Evolutionary conservation across 495 filamentous ascomycete species (phyloP).

Genomic region (Aspergillus baeticus): DNA sequence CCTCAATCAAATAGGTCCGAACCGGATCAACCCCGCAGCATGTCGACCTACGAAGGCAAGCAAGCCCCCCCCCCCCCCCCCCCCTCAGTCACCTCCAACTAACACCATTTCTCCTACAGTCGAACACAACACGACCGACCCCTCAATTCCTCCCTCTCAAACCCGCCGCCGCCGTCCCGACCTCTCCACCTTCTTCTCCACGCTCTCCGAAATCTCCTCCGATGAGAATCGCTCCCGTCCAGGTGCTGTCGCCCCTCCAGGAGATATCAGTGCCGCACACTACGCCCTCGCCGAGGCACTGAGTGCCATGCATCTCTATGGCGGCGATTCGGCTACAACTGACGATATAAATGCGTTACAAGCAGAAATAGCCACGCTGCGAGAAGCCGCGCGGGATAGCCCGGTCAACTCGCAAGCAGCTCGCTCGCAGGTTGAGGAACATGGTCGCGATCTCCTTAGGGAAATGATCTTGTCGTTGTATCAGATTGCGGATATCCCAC

Average conservation of each 20-base stretch:
- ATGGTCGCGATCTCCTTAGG: conserved; percentile 50
- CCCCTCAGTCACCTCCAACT: neutral
- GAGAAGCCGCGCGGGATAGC: neutral
- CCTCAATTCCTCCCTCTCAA: conserved; percentile 23
- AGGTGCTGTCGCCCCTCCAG: conserved; percentile 69
- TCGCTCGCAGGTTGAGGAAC: conserved; percentile 6
- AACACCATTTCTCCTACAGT: conserved; percentile 47
- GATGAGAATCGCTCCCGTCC: conserved; percentile 42
- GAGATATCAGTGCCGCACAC: conserved; percentile 65
- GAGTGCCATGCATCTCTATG: conserved; percentile 44
- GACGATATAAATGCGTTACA: too few relatives aligned
- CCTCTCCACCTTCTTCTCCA: conserved; percentile 83
- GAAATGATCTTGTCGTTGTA: conserved; percentile 63
- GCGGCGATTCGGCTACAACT: neutral
- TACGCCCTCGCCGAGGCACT: conserved; percentile 61
- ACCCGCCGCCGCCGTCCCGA: conserved; percentile 64
- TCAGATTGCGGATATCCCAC: conserved; percentile 62
- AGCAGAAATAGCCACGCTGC: conserved; percentile 13
- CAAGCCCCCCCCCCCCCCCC: neutral
- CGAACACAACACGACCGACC: conserved; percentile 70
- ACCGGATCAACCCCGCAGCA: conserved; percentile 19
- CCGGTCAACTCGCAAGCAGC: neutral
- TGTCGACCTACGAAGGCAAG: conserved; percentile 59
- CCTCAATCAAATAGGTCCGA: neutral
- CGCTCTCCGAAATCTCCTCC: conserved; percentile 64